Evolutionary conservation across 2,329 filamentous ascomycete species (phyloP), one percentile per base, ranked within the genome.

Genomic region (Corniculantispora saksenae): DNA sequence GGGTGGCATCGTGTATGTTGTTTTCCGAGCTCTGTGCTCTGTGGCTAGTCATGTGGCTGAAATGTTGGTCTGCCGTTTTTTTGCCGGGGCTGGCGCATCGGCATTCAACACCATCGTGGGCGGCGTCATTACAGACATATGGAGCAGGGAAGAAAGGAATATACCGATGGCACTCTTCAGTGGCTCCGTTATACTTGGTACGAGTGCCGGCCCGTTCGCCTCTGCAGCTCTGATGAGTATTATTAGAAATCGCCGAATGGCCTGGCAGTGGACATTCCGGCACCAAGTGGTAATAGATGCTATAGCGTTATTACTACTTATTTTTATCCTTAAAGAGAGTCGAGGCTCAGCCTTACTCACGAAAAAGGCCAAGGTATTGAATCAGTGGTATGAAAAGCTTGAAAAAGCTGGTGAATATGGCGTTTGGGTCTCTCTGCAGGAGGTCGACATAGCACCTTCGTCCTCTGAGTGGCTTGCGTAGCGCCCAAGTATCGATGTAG

Each of bases 191-290:
- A 80, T 97, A 0, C 83, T 90, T 12, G 94, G 93, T 0, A 96
- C 93, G 0, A 93, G 93, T 0, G 79, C 90, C 1, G 94, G 93
- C 0, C 93, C 93, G 0, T 73, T 97, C 8, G 80, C 93, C 0
- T 85, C 85, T 5, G 87, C 91, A 0, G 86, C 89, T 54, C 87
- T 97, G 67, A 86, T 89, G 0, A 79, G 91, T 43, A 82, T 86
- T 59, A 82, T 86, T 1, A 83, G 78, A 1, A 71, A 78, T 12
- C 70, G 75, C 9, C 76, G 72, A 0, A 66, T 73, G n/a, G 75
- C 77, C 3, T 97, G 92, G 92, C 87, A 92, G 67, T 97, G 93
- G 93, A 86, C 94, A 0, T 97, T 96, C 75, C 97, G 93, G 84
- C 83, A 94, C 32, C 94, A 97, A 70, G 86, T 88, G 9, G 93